Percentiles rank a stretch among this genome's conserved stretches.
These are phyloP conservation scores for Botrytis elliptica DNA, from an alignment of 2,329 filamentous ascomycete species.

Conservation along the genomic window DNA sequence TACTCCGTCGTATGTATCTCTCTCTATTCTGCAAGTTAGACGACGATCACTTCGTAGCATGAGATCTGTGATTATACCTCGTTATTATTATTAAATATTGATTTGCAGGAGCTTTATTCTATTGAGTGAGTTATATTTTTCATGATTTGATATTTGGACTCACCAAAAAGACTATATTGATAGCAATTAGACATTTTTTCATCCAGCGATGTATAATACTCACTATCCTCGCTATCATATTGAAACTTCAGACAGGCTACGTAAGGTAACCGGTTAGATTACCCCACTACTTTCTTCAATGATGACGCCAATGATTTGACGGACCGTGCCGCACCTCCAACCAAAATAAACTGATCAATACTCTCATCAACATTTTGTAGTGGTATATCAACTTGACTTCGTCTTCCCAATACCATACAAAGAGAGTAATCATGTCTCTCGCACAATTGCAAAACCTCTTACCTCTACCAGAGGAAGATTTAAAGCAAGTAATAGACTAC, in stretches of 20 bases:
- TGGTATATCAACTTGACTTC: background rate
- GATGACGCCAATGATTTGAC: constrained; percentile 6
- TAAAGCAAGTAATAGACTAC: constrained; percentile 83
- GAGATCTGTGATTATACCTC: background rate
- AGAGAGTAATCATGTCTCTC: constrained; percentile 43
- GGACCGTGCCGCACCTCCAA: background rate
- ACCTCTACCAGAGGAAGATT: constrained; percentile 78
- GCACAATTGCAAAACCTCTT: constrained; percentile 77
- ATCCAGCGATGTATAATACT: background rate
- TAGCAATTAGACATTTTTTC: background rate
- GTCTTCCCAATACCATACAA: background rate
- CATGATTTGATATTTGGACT: background rate
- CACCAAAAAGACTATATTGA: background rate
- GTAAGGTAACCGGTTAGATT: background rate
- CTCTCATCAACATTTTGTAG: background rate
- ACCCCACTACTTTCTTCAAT: background rate
- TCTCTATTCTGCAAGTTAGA: background rate
- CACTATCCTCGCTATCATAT: background rate
- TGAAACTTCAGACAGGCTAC: background rate
- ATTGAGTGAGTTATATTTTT: background rate
- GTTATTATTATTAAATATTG: accelerated
- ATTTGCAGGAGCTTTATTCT: background rate
- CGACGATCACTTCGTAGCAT: background rate
- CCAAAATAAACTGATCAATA: background rate
- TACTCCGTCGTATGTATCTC: background rate